These are phyloP conservation scores for Galerina sulciceps DNA, from an alignment of 768 basidiomycete species.

Conservation along the genomic window DNA sequence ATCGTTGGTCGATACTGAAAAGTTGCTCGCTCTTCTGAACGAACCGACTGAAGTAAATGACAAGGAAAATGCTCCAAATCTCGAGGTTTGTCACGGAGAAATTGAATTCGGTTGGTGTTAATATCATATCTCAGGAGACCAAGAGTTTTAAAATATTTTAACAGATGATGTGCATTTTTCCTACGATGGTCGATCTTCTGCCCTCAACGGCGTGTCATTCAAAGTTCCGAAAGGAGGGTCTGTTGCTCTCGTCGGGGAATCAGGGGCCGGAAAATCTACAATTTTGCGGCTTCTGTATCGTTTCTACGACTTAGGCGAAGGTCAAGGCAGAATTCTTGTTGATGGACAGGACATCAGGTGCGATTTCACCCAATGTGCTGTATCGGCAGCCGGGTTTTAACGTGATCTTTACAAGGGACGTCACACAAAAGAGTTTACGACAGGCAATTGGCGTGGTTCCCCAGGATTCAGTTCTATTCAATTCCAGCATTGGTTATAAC, in stretches of 20 bases:
- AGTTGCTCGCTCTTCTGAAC: conserved; percentile 77
- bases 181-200: conserved; percentile 74
- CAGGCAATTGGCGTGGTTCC: conserved; percentile 90
- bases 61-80: conserved; percentile 72
- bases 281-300: conserved; percentile 87
- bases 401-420: conserved; percentile 48
- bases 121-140: background rate
- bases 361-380: background rate
- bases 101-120: conserved; percentile 80
- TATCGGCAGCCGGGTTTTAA: background rate
- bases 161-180: conserved; percentile 86
- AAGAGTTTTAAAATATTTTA: conserved; percentile 2
- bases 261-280: conserved; percentile 83
- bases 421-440: conserved; percentile 82
- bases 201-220: conserved; percentile 82
- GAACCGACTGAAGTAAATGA: conserved; percentile 88
- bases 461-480: conserved; percentile 80
- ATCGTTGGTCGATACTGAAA: conserved; percentile 82
- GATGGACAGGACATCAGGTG: conserved; percentile 83
- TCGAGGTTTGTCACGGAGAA: conserved; percentile 73
- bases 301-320: conserved; percentile 87
- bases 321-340: conserved; percentile 79
- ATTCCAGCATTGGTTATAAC: conserved; percentile 72
- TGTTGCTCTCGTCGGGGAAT: conserved; percentile 89
- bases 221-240: conserved; percentile 85